Evolutionary conservation across 2,329 filamentous ascomycete species (phyloP).

Genomic region (Emergomyces orientalis): DNA sequence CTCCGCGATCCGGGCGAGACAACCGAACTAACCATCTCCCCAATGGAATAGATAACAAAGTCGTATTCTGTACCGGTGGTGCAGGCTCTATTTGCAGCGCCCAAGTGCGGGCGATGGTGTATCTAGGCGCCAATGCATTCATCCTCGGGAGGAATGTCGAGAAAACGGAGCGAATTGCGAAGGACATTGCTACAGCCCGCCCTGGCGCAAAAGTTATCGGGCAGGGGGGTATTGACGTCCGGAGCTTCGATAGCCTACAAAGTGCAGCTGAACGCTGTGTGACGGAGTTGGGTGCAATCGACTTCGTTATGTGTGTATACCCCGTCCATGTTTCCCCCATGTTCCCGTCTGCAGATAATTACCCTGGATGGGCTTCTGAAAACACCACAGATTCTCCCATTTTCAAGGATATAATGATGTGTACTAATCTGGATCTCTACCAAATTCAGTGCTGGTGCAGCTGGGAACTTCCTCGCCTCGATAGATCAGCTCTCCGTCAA

Average conservation of each 20-base stretch:
- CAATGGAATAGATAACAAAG: conserved; percentile 58
- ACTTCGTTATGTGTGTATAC: conserved; percentile 71
- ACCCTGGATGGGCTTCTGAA: neutral
- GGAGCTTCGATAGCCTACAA: conserved; percentile 59
- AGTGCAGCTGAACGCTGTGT: conserved; percentile 70
- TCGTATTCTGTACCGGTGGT: conserved; percentile 90
- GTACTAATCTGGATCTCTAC: neutral
- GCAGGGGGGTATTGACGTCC: conserved; percentile 65
- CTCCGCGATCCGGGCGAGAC: neutral
- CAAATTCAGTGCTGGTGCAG: conserved; percentile 66
- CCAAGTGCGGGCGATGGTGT: conserved; percentile 82
- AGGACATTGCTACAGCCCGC: conserved; percentile 71
- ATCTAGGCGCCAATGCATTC: conserved; percentile 85
- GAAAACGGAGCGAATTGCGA: conserved; percentile 74
- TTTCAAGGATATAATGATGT: neutral
- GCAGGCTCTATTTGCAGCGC: conserved; percentile 89
- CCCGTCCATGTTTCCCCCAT: too few species aligned
- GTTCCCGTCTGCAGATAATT: neutral
- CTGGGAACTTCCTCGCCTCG: conserved; percentile 88
- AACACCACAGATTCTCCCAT: too few species aligned
- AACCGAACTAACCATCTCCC: neutral
- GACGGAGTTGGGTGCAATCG: conserved; percentile 74
- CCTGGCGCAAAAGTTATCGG: conserved; percentile 75
- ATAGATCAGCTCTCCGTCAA: conserved; percentile 74
- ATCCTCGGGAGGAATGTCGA: conserved; percentile 84